phyloP scores from a whole-genome alignment of 345 rosid genomes.

The Ceriops zippeliana region DNA sequence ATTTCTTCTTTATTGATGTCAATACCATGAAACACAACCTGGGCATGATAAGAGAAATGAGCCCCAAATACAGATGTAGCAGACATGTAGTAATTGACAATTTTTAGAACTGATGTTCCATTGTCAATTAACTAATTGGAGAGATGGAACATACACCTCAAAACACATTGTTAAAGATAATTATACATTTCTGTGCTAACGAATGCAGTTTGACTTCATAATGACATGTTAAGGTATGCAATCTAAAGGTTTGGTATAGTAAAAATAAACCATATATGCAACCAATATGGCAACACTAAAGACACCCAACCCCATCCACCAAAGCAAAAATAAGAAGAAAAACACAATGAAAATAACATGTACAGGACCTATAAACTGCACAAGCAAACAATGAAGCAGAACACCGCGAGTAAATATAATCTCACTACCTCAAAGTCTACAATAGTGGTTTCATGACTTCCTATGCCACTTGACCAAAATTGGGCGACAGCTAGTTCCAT shows the following conservation, averaged over 20 bases:
- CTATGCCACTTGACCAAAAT: slow-evolving; percentile 98
- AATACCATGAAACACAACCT: slow-evolving; percentile 91
- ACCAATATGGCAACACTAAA: no score
- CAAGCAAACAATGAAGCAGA: neutral
- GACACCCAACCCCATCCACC: no score
- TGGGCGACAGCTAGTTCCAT: slow-evolving; percentile 95
- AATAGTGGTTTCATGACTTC: slow-evolving; percentile 71
- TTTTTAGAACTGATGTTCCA: no score
- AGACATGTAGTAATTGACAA: no score
- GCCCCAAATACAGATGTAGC: neutral
- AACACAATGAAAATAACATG: neutral
- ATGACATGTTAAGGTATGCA: neutral
- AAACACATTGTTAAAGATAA: neutral
- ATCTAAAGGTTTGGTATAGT: no score
- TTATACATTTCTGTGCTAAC: no score
- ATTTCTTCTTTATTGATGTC: slow-evolving; percentile 67
- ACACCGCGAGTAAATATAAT: neutral
- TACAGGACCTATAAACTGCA: neutral
- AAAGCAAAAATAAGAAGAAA: neutral
- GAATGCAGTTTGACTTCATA: neutral
- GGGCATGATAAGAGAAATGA: slow-evolving; percentile 6
- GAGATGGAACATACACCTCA: no score
- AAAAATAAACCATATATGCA: no score
- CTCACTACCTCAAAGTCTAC: slow-evolving; percentile 88
- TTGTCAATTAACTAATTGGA: no score